These are phyloP conservation scores for Colletotrichum shisoi DNA, from an alignment of 2,329 filamentous ascomycete species.

Conservation along the genomic window DNA sequence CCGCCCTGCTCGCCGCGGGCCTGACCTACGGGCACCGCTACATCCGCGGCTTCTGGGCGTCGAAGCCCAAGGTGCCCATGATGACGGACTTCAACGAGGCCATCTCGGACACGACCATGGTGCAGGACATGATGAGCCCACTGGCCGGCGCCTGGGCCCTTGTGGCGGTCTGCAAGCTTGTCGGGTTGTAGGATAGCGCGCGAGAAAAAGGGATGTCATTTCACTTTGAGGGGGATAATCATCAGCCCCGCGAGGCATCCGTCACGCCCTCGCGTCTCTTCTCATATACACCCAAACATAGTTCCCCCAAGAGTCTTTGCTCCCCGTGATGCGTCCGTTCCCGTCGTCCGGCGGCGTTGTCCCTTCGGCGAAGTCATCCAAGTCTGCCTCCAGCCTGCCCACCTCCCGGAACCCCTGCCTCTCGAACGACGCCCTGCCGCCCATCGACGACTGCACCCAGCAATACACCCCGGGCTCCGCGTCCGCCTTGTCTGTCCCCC, in stretches of 20 bases:
- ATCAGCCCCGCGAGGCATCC: no score
- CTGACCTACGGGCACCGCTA: slow-evolving; percentile 41
- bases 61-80: slow-evolving; percentile 44
- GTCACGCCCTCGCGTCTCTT: slow-evolving; percentile 39
- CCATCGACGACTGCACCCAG: slow-evolving; percentile 44
- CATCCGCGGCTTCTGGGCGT: slow-evolving; percentile 45
- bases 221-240: no score
- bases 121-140: slow-evolving; percentile 39
- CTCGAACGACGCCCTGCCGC: slow-evolving; percentile 45
- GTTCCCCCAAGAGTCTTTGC: slow-evolving; percentile 40
- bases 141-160: slow-evolving; percentile 41
- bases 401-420: slow-evolving; percentile 45
- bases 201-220: no score
- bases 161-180: slow-evolving; percentile 41
- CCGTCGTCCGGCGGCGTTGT: slow-evolving; percentile 10
- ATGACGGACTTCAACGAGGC: slow-evolving; percentile 47
- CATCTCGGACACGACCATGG: slow-evolving; percentile 42
- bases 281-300: slow-evolving; percentile 46
- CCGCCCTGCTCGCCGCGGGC: slow-evolving; percentile 39
- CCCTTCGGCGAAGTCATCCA: slow-evolving; percentile 19
- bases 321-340: slow-evolving; percentile 26
- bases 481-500: slow-evolving; percentile 46
- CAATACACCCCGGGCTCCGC: slow-evolving; percentile 44
- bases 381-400: slow-evolving; percentile 16
- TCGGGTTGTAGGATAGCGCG: slow-evolving; percentile 30